Base-by-base conservation (phyloP, 345 rosid species). In the Linum tenue region DNA sequence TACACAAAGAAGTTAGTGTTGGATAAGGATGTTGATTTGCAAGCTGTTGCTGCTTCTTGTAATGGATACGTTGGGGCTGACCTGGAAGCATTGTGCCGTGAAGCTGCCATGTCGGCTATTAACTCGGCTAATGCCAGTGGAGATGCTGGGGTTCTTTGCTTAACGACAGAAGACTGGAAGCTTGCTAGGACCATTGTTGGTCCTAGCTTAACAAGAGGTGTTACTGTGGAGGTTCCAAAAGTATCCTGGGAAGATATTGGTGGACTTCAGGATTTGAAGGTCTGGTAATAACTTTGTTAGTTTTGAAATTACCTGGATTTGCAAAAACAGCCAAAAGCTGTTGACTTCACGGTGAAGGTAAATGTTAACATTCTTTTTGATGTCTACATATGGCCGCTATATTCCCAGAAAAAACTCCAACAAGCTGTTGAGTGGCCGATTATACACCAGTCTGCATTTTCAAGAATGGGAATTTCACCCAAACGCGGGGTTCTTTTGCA, bases 391-490 rank as follows among this genome's bases (percentile, higher is more conserved):
- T 48, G 53, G 53, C 53, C 53, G 14, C 14, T 10, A 40, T 68
- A 6, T 59, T 36, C 35, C 70, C 92, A 92, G 98, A 90, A 75
- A 75, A 92, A 87, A 76, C 91, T 92, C 62, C 88, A 78, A 68
- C 87, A 86, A 78, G 92, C 88, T 70, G 87, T 94, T 80, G 97
- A 90, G 79, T 90, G 96, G 97, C 99, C 99, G 40, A 88, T 94
- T 56, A 94, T 83, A 76, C 89, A 88, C 77, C 75, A 90, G 53
- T 82, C 75, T 68, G 83, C 87, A 58, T 88, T 88, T 82, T 73
- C 69, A 2, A 85, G 87, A 76, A 37, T 90, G 77, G 95, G 97
- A 51, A 80, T 88, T 81, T 82, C 90, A 36, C 97, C 99, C 2
- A 64, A 88, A 64, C 89, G 87, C 64, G 96, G 99, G 63, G 80